Evolutionary conservation across 192 early-diverging fungal species (phyloP), one percentile per base, ranked within the genome.

Genomic region (Coemansia sp.): DNA sequence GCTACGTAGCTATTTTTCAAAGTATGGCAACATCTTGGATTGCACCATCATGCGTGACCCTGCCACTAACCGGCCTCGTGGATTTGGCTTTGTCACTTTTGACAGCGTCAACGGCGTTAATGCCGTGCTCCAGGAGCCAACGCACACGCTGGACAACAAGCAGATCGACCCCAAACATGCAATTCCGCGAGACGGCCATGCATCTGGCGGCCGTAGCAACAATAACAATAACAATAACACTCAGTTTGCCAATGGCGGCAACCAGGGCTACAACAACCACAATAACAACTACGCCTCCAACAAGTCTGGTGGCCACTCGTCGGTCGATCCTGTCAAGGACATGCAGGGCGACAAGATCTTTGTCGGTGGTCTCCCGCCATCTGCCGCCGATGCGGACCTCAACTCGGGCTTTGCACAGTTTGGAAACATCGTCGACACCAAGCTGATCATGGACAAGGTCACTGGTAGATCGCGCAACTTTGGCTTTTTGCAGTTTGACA

Each of bases 51-150:
- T 96, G 93, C 87, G 87, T 20, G 94, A 96, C 76, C 86, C 88
- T n/a, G 86, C 87, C 62, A 92, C 93, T 2, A 92, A 93, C n/a
- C 87, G 92, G 55, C 90, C 93, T 18, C 92, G 96, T 48, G 95
- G 96, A 7, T 97, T 96, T 85, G 96, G 96, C 11, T 97, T 97
- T 85, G 91, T 97, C 55, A 95, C 93, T 0, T 97, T 96, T 83
- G 92, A 92, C 51, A 87, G 86, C 39, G 85, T 88, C 37, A 67
- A 86, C 38, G 88, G 87, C 14, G 91, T 95, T 20, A 94, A 97
- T 17, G 88, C 86, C 34, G 93, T 92, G 9, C 79, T 95, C 51
- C 84, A 84, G 51, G 75, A 87, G 71, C 81, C 85, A n/a, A 89
- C 91, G 34, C 81, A 95, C 45, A 78, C 73, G 22, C 79, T 95